These are phyloP conservation scores for Aspergillus mulundensis DNA, from an alignment of 495 filamentous ascomycete species.

Conservation along the genomic window DNA sequence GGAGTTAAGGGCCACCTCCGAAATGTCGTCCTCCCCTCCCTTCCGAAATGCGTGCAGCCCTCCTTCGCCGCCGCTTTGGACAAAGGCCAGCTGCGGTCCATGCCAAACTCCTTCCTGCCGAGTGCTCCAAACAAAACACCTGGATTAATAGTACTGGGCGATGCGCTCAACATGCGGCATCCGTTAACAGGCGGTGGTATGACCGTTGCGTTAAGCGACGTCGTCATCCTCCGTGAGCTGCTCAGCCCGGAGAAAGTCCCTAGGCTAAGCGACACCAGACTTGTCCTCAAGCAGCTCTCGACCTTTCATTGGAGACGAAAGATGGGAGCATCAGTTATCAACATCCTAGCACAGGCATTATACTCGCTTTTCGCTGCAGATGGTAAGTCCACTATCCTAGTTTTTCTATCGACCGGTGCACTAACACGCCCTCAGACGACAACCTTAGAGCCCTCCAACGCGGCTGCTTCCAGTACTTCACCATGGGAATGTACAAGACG, in stretches of 20 bases:
- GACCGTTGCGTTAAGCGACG: conserved; percentile 92
- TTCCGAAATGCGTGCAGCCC: conserved; percentile 69
- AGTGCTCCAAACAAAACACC: conserved; percentile 64
- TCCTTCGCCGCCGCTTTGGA: conserved; percentile 74
- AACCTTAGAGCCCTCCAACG: conserved; percentile 76
- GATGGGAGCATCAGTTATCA: conserved; percentile 76
- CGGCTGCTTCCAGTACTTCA: conserved; percentile 93
- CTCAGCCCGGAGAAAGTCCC: conserved; percentile 65
- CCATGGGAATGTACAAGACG: conserved; percentile 68
- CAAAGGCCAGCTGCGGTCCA: conserved; percentile 65
- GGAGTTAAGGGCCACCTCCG: conserved; percentile 78
- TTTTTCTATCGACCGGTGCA: background rate
- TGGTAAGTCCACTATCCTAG: conserved; percentile 36
- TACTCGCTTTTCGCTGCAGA: conserved; percentile 88
- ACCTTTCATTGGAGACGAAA: conserved; percentile 88
- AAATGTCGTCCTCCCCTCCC: conserved; percentile 69
- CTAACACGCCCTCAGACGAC: conserved; percentile 41
- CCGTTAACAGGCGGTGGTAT: conserved; percentile 92
- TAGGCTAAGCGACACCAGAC: conserved; percentile 58
- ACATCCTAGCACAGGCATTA: conserved; percentile 89
- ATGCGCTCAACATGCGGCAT: conserved; percentile 96
- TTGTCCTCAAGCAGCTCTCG: conserved; percentile 64
- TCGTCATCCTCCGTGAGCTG: conserved; percentile 65
- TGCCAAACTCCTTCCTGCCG: conserved; percentile 94
- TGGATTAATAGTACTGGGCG: conserved; percentile 79